Evolutionary conservation across 345 rosid species (phyloP), one percentile per base, ranked within the genome.

Genomic region (Populus euphratica): DNA sequence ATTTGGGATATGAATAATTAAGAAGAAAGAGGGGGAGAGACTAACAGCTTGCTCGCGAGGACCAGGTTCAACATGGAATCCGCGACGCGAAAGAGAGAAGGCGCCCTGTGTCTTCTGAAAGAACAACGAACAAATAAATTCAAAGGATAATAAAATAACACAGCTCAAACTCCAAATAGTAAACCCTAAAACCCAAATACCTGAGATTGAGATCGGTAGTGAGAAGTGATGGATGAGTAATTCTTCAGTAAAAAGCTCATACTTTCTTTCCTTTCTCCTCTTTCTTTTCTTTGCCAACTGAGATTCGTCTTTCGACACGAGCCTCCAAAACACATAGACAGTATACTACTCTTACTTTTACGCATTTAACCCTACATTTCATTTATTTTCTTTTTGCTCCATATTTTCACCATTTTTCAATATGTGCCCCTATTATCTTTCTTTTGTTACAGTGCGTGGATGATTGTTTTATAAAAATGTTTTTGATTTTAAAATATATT

Each of bases 11-110:
- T 20, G 23, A 20, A 52, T 52, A 20, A 52, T 52, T 52, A 52
- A 52, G 18, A 52, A 52, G 21, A 39, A 12, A 39, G 69, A 29
- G 74, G 29, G 20, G 27, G 69, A 77, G 47, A 47, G 31, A 43
- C 96, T 87, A 77, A 96, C 99, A 84, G 97, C 93, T 91, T 91
- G 87, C 86, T 93, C 99, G 21, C 99, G 96, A 79, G 91, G 83
- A 25, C 98, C 99, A 0, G 83, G 90, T 62, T 90, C 93, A 47
- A 92, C 90, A 74, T 93, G 98, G 73, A 86, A 83, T 17, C 90
- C 92, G 5, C 99, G 96, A 52, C 87, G 89, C n/a, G 87, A 36
- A 36, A 83, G 77, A 52, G 87, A 80, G 33, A 88, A 41, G 2
- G 85, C 82, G 73, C 73, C 89, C 73, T 82, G 85, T n/a, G 76